These are phyloP conservation scores for Microcera coccophila DNA, from an alignment of 2,329 filamentous ascomycete genomes.

Conservation along the genomic window DNA sequence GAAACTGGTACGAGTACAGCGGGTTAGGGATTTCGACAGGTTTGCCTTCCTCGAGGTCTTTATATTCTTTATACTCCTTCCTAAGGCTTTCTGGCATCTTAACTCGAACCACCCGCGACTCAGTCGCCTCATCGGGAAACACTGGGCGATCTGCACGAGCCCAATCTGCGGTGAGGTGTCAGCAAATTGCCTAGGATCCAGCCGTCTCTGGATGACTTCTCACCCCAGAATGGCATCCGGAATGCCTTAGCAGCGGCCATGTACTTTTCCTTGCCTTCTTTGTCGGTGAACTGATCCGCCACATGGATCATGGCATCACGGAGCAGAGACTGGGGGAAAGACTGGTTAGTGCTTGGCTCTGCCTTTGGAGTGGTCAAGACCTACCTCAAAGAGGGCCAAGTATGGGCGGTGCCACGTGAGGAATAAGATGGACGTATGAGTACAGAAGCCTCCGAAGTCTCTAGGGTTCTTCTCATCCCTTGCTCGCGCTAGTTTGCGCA, in stretches of 20 bases:
- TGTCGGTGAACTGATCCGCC: not conserved
- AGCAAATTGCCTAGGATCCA: not conserved
- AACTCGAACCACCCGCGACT: not conserved
- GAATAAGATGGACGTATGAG: not conserved
- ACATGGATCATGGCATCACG: not conserved
- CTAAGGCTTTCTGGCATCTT: not conserved
- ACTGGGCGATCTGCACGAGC: not conserved
- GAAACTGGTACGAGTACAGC: constrained; percentile 5
- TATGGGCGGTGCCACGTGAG: not conserved
- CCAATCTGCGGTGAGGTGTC: not conserved
- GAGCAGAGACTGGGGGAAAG: not conserved
- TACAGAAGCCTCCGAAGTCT: not conserved
- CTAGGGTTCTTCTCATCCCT: too few species aligned
- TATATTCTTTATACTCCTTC: not conserved
- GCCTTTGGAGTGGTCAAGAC: not conserved
- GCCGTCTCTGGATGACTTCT: not conserved
- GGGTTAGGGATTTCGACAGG: constrained; percentile 2
- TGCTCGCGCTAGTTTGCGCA: too few species aligned
- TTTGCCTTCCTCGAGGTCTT: not conserved
- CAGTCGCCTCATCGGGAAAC: not conserved
- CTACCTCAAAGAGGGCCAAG: not conserved
- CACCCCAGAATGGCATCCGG: not conserved
- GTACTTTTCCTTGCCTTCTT: not conserved
- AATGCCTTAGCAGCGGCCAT: not conserved
- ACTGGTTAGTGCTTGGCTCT: not conserved